Evolutionary conservation across 73 alveolate genomes (phyloP).

Genomic region (Urostyla sp.): DNA sequence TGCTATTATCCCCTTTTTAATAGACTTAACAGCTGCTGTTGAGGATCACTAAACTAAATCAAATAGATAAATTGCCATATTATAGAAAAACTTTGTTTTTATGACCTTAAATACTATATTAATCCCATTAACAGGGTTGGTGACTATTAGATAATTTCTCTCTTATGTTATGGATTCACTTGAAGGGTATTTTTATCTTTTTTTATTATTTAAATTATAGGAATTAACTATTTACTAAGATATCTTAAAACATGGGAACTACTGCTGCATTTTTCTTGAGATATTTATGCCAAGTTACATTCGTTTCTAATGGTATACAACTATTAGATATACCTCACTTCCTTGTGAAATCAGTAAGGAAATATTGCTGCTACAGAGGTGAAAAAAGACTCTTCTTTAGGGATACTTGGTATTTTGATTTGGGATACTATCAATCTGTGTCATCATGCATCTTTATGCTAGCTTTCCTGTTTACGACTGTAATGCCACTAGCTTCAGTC

Average conservation of each 20-base stretch:
- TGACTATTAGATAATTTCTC: constrained; percentile 1
- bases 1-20: constrained; percentile 43
- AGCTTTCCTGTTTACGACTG: constrained; percentile 21
- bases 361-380: constrained; percentile 27
- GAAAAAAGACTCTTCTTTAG: constrained; percentile 10
- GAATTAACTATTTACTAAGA: too few relatives aligned
- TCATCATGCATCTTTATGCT: constrained; percentile 21
- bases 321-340: constrained; percentile 47
- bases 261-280: too few relatives aligned
- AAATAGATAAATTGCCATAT: constrained; percentile 10
- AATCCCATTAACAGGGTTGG: constrained; percentile 18
- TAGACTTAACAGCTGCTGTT: constrained; percentile 19
- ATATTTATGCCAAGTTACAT: constrained; percentile 15
- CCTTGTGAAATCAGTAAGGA: constrained; percentile 19
- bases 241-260: too few relatives aligned
- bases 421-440: constrained; percentile 45
- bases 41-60: constrained; percentile 47
- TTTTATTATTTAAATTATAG: too few relatives aligned
- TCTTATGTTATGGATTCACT: too few relatives aligned
- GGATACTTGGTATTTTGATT: constrained; percentile 41
- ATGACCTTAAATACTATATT: constrained; percentile 21
- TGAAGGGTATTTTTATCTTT: too few relatives aligned
- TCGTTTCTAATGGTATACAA: constrained; percentile 32
- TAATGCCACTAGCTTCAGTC: constrained; percentile 26
- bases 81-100: constrained; percentile 46